phyloP scores from a whole-genome alignment of 2,329 filamentous ascomycete species.

The Ophiocordyceps sinensis region DNA sequence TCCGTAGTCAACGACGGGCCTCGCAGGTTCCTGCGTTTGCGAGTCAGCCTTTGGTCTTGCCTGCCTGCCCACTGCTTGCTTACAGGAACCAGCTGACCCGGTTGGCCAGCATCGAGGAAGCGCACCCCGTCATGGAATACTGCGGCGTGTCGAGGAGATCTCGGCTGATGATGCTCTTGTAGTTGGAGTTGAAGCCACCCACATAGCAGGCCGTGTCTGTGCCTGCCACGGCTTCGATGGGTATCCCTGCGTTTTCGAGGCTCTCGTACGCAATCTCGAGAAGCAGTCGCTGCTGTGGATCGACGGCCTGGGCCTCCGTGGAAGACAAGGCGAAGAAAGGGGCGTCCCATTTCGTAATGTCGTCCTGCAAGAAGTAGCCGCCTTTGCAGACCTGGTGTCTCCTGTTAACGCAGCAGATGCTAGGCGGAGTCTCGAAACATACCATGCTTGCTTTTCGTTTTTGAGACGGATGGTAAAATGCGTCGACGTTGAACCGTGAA shows the following conservation, averaged over 20 bases:
- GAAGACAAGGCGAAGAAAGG: constrained; percentile 30
- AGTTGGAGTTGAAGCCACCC: no score
- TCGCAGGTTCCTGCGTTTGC: no score
- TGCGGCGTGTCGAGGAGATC: no score
- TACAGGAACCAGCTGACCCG: no score
- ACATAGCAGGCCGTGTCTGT: no score
- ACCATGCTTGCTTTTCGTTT: no score
- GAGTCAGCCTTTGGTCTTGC: no score
- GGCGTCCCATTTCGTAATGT: constrained; percentile 33
- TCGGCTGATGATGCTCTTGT: no score
- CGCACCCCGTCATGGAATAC: no score
- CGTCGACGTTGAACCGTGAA: constrained; percentile 7
- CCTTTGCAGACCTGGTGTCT: constrained; percentile 8
- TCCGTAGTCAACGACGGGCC: no score
- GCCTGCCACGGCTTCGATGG: constrained; percentile 4
- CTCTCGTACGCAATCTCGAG: constrained; percentile 39
- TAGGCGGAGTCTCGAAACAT: constrained; percentile 16
- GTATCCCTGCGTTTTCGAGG: constrained; percentile 36
- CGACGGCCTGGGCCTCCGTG: constrained; percentile 7
- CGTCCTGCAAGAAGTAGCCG: constrained; percentile 27
- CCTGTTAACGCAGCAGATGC: constrained; percentile 21
- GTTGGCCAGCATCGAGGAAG: no score
- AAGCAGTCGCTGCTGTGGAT: constrained; percentile 37
- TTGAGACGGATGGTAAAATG: constrained; percentile 22
- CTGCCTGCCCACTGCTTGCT: no score